Evolutionary conservation across 2,329 filamentous ascomycete species (phyloP), one percentile per base, ranked within the genome.

Genomic region (Coniosporium tulheliwenetii): DNA sequence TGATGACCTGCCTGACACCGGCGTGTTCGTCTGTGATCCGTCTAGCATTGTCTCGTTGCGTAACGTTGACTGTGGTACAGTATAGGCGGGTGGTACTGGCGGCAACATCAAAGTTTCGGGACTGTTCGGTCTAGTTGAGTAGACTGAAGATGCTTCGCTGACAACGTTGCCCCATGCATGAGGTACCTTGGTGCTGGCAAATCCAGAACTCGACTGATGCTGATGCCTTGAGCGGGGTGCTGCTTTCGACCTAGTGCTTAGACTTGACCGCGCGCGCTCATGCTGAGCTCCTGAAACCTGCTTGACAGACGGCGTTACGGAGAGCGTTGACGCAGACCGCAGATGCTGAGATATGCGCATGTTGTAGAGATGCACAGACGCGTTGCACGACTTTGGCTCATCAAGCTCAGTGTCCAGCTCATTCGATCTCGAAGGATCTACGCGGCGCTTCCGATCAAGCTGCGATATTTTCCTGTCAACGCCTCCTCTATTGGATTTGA

Each of bases 261-360:
- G 34, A 38, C 19, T 39, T 10, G 48, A 45, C 5, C 40, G 38
- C 37, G 47, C 44, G 29, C 47, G 41, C 9, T 31, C 39, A 31
- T 50, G 47, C 29, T 47, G 41, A 38, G 7, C 19, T 26, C 19
- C 19, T 7, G 19, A 26, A 26, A 7, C 19, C 19, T 26, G 19
- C 19, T 26, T 26, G 19, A 26, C 7, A 7, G 19, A 26, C 19
- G 3, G 37, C 32, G 30, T 47, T 8, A 29, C 44, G n/a, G 61
- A 64, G 3, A 60, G 55, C 10, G 58, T 49, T 3, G 63, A 66
- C 12, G 56, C 56, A 5, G 60, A 64, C 5, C 64, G 61, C 10
- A 67, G 49, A 47, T 65, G 63, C 39, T 63, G 58, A 2, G 61
- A 64, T 26, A 67, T 66, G 10, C 59, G 55, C 63, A 66, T 65